phyloP scores from a whole-genome alignment of 2,329 filamentous ascomycete species.

The Grosmannia serpens region DNA sequence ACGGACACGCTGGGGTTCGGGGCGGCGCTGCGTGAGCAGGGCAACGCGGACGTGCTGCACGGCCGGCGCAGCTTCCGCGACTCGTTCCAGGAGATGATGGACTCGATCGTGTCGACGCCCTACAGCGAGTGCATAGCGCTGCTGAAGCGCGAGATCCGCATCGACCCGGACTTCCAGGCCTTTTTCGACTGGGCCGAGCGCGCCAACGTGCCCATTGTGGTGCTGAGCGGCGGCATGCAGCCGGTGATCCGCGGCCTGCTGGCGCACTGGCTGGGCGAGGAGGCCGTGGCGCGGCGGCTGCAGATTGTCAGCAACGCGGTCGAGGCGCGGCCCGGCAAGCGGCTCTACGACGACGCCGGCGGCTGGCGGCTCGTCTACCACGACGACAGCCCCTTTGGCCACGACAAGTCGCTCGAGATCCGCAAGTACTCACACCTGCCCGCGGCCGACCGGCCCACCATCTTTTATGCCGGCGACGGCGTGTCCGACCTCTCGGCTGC shows the following conservation, averaged over 20 bases:
- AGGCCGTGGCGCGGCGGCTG: slow-evolving; percentile 57
- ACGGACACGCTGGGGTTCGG: slow-evolving; percentile 92
- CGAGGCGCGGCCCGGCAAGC: slow-evolving; percentile 46
- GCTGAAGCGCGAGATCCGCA: slow-evolving; percentile 69
- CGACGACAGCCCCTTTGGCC: slow-evolving; percentile 84
- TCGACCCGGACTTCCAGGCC: slow-evolving; percentile 78
- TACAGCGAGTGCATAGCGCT: slow-evolving; percentile 72
- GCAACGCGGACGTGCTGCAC: slow-evolving; percentile 67
- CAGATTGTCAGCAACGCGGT: slow-evolving; percentile 88
- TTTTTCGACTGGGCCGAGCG: slow-evolving; percentile 75
- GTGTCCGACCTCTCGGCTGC: slow-evolving; percentile 89
- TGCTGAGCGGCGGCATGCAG: slow-evolving; percentile 85
- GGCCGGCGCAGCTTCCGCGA: slow-evolving; percentile 66
- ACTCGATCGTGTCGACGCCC: slow-evolving; percentile 61
- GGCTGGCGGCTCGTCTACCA: slow-evolving; percentile 86
- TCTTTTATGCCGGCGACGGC: slow-evolving; percentile 93
- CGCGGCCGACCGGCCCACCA: slow-evolving; percentile 55
- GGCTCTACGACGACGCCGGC: slow-evolving; percentile 57
- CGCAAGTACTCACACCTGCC: slow-evolving; percentile 72
- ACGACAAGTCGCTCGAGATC: slow-evolving; percentile 91
- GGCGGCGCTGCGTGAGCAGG: slow-evolving; percentile 52
- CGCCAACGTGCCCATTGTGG: slow-evolving; percentile 83
- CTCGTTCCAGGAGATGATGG: slow-evolving; percentile 84
- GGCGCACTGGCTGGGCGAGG: slow-evolving; percentile 64
- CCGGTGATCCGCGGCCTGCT: slow-evolving; percentile 82